Percentiles rank a stretch among this genome's conserved stretches.
phyloP scores from a whole-genome alignment of 2,329 filamentous ascomycete species.

The Trichoderma arundinaceum region DNA sequence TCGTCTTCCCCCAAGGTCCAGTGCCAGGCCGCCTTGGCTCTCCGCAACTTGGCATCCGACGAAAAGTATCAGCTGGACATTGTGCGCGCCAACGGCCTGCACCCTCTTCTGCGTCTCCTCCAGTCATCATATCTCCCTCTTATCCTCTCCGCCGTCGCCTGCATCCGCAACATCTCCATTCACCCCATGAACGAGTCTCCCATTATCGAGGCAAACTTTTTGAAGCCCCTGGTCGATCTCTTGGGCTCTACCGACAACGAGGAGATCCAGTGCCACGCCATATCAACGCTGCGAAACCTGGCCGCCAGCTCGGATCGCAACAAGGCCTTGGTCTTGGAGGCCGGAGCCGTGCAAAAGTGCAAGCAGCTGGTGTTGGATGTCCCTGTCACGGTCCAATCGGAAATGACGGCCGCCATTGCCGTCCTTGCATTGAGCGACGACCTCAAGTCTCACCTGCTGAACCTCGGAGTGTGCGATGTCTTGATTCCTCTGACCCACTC shows the following conservation, averaged over 20 bases:
- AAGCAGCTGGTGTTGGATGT: slow-evolving; percentile 95
- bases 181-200: slow-evolving; percentile 97
- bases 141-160: slow-evolving; percentile 95
- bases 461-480: slow-evolving; percentile 93
- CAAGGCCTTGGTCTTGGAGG: slow-evolving; percentile 96
- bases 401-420: slow-evolving; percentile 99
- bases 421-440: slow-evolving; percentile 95
- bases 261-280: slow-evolving; percentile 98
- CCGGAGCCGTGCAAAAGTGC: slow-evolving; percentile 97
- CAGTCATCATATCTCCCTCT: slow-evolving; percentile 95
- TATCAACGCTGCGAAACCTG: slow-evolving; percentile 92
- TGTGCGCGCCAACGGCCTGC: slow-evolving; percentile 84
- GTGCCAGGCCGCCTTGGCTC: slow-evolving; percentile 91
- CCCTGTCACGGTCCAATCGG: slow-evolving; percentile 91
- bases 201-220: slow-evolving; percentile 96
- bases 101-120: slow-evolving; percentile 83
- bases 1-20: slow-evolving; percentile 97
- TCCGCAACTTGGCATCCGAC: slow-evolving; percentile 94
- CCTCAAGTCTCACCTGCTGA: slow-evolving; percentile 87
- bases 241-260: slow-evolving; percentile 96
- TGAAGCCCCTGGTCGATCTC: slow-evolving; percentile 91
- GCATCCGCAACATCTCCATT: slow-evolving; percentile 98
- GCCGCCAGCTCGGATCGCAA: slow-evolving; percentile 97
- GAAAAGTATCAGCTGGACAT: slow-evolving; percentile 99
- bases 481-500: slow-evolving; percentile 94